Evolutionary conservation across 1,284 basidiomycete species (phyloP).

Genomic region (Leccinum cinnamomeum): DNA sequence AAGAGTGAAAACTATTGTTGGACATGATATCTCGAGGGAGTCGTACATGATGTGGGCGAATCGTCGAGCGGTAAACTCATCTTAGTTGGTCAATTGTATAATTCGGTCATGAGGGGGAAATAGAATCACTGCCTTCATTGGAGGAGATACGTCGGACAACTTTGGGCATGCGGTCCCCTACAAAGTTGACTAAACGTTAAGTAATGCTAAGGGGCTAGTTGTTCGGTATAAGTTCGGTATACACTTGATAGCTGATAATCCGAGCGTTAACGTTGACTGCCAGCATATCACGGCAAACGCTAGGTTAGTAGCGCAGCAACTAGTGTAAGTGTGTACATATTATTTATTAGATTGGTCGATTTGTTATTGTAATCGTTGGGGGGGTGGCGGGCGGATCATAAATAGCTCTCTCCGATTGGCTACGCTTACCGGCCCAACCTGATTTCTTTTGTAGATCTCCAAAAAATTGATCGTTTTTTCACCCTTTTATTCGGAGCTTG

Average conservation of each 20-base stretch:
- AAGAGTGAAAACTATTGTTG: conserved; percentile 57
- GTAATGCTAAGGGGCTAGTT: background rate
- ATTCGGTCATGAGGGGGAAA: background rate
- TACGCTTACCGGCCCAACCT: background rate
- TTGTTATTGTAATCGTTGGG: background rate
- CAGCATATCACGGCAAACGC: too few relatives aligned
- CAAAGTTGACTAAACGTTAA: background rate
- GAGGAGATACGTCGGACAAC: background rate
- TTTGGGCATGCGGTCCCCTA: background rate
- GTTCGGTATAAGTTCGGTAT: too few relatives aligned
- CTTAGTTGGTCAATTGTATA: conserved; percentile 11
- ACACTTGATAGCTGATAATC: background rate
- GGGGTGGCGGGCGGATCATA: conserved; percentile 11
- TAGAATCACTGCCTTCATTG: background rate
- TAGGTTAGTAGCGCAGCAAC: background rate
- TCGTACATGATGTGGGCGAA: conserved; percentile 86
- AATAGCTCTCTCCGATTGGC: conserved; percentile 13
- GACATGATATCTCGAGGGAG: conserved; percentile 66
- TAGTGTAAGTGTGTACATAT: background rate
- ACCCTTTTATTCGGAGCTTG: conserved; percentile 21
- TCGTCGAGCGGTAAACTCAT: conserved; percentile 55
- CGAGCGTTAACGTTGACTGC: background rate
- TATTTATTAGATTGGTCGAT: background rate
- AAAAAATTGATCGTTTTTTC: background rate
- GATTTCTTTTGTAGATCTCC: background rate